Evolutionary conservation across 2,329 filamentous ascomycete species (phyloP), one percentile per base, ranked within the genome.

Genomic region (Bipolaris zeicola): DNA sequence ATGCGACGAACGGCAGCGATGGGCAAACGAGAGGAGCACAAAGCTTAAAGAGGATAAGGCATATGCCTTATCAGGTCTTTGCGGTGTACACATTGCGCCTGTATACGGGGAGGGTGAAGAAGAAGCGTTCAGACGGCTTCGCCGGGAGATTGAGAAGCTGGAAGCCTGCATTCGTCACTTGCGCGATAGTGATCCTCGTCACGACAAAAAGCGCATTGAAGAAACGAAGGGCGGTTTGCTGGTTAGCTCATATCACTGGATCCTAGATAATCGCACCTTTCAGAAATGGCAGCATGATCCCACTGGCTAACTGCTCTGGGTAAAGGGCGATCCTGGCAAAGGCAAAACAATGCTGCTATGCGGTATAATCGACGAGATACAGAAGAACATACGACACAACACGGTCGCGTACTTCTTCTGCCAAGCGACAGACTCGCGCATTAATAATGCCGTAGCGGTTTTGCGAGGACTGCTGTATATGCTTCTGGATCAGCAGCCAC

Each of bases 401-500:
- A 26, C 3, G 22, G 13, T 43, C 5, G 48, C 53, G 5, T 60
- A 66, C 56, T 80, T 80, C 65, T 79, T 83, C 64, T 42, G 39
- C 22, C 39, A 42, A 18, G 39, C 13, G 80, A 78, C 55, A 78
- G 24, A 26, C 2, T 26, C 24, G 24, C 24, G 24, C 24, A 26
- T 26, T 6, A 26, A 26, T 7, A 26, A 61, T 43, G 76, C 76
- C 0, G 70, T 62, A 0, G 69, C 78, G 1, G 74, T 82, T 0
- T 58, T 83, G 2, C 73, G 77, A 0, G 79, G 81, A 0, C 65
- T 84, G 0, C 68, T 82, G 0, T 81, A 72, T 36, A 41, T 76
- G 11, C 67, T 84, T 0, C 47, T 77, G 3, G 37, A 58, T 1
- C 65, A 78, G 51, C 63, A 79, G 3, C 70, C 67, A 24, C 62